Conservation (phyloP, 768 basidiomycete genomes). For the Termitomyces sp. region DNA sequence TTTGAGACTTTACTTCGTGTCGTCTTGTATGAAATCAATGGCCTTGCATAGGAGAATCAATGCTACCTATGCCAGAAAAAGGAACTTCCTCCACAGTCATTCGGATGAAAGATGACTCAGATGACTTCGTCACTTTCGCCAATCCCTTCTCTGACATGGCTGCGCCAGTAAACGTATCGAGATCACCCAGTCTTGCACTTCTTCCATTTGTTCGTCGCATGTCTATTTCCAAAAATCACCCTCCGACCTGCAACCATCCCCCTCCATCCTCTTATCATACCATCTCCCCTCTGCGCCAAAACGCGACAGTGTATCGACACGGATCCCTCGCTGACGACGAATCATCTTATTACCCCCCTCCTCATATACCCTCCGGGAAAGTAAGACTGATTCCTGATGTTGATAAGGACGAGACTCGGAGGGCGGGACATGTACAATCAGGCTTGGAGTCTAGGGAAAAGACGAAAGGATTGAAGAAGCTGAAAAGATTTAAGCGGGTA, state of each 20-base stretch:
- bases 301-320: background rate
- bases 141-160: slow-evolving; percentile 4
- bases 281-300: background rate
- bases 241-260: background rate
- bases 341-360: slow-evolving; percentile 1
- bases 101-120: no score
- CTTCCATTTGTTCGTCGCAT: slow-evolving; percentile 7
- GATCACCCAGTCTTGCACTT: slow-evolving; percentile 1
- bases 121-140: background rate
- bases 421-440: background rate
- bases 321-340: slow-evolving; percentile 1
- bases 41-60: background rate
- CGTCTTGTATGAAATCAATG: no score
- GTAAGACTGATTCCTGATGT: background rate
- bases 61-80: background rate
- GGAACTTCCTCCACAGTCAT: background rate
- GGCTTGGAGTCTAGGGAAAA: background rate
- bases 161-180: slow-evolving; percentile 2
- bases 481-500: background rate
- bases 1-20: background rate
- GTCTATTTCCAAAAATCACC: background rate
- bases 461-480: background rate
- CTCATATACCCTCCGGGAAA: slow-evolving; percentile 2
- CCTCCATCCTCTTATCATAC: background rate
- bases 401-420: background rate